Evolutionary conservation across 495 filamentous ascomycete genomes (phyloP), one percentile per base, ranked within the genome.

Genomic region (Aspergillus cristatus): DNA sequence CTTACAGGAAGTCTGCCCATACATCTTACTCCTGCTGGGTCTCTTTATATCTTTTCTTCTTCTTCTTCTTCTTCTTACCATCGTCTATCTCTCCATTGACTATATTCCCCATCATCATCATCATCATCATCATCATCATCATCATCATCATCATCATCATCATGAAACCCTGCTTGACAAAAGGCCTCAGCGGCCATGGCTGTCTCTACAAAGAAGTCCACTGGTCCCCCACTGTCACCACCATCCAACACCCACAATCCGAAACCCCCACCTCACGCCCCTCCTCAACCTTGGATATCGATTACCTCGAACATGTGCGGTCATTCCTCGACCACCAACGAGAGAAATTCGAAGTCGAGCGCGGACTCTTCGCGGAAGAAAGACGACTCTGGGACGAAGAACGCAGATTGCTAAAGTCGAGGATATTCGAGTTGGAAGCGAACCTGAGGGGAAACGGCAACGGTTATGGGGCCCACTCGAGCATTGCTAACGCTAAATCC

Each of bases 151-250:
- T n/a, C n/a, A n/a, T n/a, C n/a, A n/a, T n/a, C 14, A 41, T 10
- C 14, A 67, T 67, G 63, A 63, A 56, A 45, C 41, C 54, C 28
- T 40, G 50, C 26, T 20, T 42, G 7, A 43, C 42, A 4, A 56
- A 53, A 14, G 26, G 53, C 25, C 57, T 53, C 13, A 62, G 62
- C 28, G 61, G 63, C 40, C 63, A 63, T 40, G 57, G 59, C 35
- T 58, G 53, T 39, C 51, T 62, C 29, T 66, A 67, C 51, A 69
- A 70, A 53, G 67, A 68, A 40, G 67, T 71, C 18, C 64, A 63
- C 42, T 67, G 67, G 42, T 71, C 67, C 18, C 67, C 65, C 6
- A 60, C 60, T 11, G 43, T 60, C 30, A 55, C 64, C 8, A 65
- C 60, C 3, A 32, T 61, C 7, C 62, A 63, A 34, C 65, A 65